Evolutionary conservation across 257 asterid species (phyloP).

Genomic region (Ballota nigra): DNA sequence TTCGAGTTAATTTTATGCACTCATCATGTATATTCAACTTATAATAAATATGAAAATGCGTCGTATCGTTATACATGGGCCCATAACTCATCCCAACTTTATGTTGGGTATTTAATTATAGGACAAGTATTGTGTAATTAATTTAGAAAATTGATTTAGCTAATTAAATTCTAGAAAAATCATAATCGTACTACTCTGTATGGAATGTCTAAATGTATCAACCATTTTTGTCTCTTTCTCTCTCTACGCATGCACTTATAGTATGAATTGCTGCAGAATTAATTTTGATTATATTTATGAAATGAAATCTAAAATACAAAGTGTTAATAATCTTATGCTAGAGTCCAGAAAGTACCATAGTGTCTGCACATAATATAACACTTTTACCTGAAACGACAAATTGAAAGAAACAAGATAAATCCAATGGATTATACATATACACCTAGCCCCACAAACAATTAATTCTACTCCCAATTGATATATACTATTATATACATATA

Average conservation of each 20-base stretch:
- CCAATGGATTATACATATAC: background rate
- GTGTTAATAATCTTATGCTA: background rate
- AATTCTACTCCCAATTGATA: background rate
- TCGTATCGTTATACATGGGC: background rate
- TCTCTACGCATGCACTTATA: too few species aligned
- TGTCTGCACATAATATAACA: conserved; percentile 4
- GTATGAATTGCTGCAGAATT: background rate
- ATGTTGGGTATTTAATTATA: background rate
- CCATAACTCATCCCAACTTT: background rate
- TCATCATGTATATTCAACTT: too few species aligned
- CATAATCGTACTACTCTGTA: background rate
- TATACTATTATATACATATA: too few species aligned
- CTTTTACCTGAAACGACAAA: conserved; percentile 12
- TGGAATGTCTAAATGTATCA: background rate
- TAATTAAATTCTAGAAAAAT: background rate
- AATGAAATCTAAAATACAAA: background rate
- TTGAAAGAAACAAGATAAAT: conserved; percentile 10
- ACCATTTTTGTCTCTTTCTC: too few species aligned
- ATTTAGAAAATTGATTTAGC: background rate
- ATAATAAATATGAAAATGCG: background rate
- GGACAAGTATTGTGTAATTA: background rate
- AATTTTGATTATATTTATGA: background rate
- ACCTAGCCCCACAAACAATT: background rate
- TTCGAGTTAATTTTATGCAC: too few species aligned
- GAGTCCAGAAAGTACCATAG: background rate